Evolutionary conservation across 257 asterid genomes (phyloP).

Genomic region (Eucommia ulmoides): DNA sequence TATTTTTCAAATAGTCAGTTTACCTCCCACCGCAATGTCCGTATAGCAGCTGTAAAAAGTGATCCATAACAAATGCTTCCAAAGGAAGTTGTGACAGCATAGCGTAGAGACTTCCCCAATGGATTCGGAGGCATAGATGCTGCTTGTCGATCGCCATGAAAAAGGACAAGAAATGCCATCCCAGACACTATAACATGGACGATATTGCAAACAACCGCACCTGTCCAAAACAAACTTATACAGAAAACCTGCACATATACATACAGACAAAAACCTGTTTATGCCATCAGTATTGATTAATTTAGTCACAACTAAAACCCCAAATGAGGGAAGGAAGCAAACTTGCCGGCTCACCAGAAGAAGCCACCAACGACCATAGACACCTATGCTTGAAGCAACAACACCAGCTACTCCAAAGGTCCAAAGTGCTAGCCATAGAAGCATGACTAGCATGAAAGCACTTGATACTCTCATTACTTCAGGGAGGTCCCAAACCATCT

Average conservation of each 20-base stretch:
- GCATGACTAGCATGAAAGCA: constrained; percentile 68
- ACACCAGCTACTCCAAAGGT: constrained; percentile 93
- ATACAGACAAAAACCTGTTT: no score
- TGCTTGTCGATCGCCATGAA: constrained; percentile 76
- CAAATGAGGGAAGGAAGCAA: constrained; percentile 46
- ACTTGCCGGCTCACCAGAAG: constrained; percentile 99
- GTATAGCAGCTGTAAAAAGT: constrained; percentile 91
- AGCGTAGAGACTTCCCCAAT: constrained; percentile 47
- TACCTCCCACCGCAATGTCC: constrained; percentile 97
- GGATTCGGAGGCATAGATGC: constrained; percentile 82
- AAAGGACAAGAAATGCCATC: constrained; percentile 78
- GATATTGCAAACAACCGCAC: constrained; percentile 85
- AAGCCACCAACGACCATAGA: constrained; percentile 94
- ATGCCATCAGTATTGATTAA: no score
- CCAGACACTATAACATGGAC: constrained; percentile 93
- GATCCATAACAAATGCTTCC: constrained; percentile 99
- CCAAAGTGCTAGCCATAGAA: constrained; percentile 87
- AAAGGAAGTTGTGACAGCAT: constrained; percentile 81
- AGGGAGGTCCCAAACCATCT: constrained; percentile 81
- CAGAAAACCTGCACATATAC: constrained; percentile 51
- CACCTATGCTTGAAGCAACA: constrained; percentile 72
- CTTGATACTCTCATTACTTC: constrained; percentile 66
- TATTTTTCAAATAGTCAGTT: no score
- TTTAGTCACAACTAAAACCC: no score
- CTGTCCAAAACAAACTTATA: constrained; percentile 96